Evolutionary conservation across 495 filamentous ascomycete species (phyloP).

Genomic region (Penicillium ucsense): DNA sequence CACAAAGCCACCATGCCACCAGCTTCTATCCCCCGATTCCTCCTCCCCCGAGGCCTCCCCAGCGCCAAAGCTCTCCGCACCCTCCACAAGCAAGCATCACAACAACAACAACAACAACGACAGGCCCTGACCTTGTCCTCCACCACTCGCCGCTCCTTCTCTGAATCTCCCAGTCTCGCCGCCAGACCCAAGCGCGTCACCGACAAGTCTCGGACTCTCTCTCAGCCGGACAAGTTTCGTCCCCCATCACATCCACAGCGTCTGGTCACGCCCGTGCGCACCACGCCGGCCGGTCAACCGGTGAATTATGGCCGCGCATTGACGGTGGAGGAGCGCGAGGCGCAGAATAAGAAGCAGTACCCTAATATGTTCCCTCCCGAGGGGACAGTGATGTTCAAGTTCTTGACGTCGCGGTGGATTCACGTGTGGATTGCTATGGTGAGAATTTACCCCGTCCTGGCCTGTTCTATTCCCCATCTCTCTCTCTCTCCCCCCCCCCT

Average conservation of each 20-base stretch:
- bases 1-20: constrained; percentile 10
- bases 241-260: constrained; percentile 74
- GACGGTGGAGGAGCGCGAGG: constrained; percentile 46
- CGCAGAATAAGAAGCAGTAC: constrained; percentile 57
- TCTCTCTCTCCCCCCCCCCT: too few relatives aligned
- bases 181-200: constrained; percentile 5
- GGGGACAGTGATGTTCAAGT: constrained; percentile 65
- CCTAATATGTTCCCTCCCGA: constrained; percentile 72
- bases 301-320: constrained; percentile 58
- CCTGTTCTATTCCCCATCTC: not conserved
- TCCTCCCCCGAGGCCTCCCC: constrained; percentile 33
- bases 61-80: constrained; percentile 20
- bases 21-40: constrained; percentile 28
- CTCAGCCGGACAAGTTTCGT: constrained; percentile 71
- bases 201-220: constrained; percentile 52
- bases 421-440: constrained; percentile 76
- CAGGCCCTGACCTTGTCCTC: not conserved
- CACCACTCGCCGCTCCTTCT: constrained; percentile 16
- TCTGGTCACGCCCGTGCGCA: constrained; percentile 30
- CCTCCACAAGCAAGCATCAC: constrained; percentile 10
- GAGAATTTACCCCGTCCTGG: constrained; percentile 1
- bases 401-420: constrained; percentile 60
- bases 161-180: constrained; percentile 8
- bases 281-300: constrained; percentile 23
- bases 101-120: not conserved